Base-by-base conservation (phyloP, 768 basidiomycete species). In the Amanita fuliginea region DNA sequence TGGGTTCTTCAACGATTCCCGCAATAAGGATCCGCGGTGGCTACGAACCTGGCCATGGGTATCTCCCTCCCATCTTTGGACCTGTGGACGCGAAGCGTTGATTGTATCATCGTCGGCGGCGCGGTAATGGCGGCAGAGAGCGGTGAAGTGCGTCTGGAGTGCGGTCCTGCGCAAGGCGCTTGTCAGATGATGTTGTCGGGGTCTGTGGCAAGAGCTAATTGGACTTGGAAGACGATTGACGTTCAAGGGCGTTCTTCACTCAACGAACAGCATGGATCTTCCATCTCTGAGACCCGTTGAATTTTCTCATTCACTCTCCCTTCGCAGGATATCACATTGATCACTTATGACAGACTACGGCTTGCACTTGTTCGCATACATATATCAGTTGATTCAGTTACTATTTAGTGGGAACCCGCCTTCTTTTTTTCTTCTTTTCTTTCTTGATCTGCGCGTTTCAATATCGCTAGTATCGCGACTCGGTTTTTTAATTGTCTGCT, bases 1-100 rank as follows among this genome's bases (percentile, higher is more conserved):
- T 36, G 35, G 46, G 46, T 35, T 47, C 46, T 41, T 48, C 47
- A 33, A 36, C 35, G 13, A 47, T 47, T 36, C 18, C 47, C 36
- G 39, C 47, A 6, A 48, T 40, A 36, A 48, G 47, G 37, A 48
- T 48, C 47, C 36, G 47, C n/a, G 47, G 37, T 30, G 47, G 35
- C 34, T 47, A 47, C 21, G 47, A 14, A 18, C 33, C 34, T 35
- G 44, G 32, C 13, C 3, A 45, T 14, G 43, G 43, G 24, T 6
- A 26, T 28, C n/a, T 6, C 6, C 24, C 34, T 24, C n/a, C 43
- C 16, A 24, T 19, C 6, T 19, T 34, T 2, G 34, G 34, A 10
- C 45, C 10, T 21, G 32, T 30, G n/a, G 45, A 21, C 37, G 45
- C 34, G 10, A 39, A 37, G 46, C 46, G 10, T 16, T 35, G 21